phyloP scores from a whole-genome alignment of 73 alveolate genomes.

The Paramecium tetraurelia region DNA sequence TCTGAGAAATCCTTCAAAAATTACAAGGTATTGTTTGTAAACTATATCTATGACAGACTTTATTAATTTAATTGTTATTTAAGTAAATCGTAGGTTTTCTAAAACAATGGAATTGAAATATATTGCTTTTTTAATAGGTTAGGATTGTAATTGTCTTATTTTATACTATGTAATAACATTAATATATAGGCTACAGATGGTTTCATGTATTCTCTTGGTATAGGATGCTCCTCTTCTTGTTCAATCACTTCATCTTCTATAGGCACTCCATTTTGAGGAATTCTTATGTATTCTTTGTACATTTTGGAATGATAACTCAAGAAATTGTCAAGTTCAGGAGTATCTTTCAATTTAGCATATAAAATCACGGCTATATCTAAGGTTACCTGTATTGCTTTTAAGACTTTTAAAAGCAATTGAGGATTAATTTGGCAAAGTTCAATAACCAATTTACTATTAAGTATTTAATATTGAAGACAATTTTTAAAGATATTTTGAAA shows the following conservation, averaged over 20 bases:
- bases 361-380: neutral
- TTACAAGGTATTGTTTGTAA: neutral
- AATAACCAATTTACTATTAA: neutral
- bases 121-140: neutral
- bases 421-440: neutral
- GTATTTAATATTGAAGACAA: neutral
- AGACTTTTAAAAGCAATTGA: neutral
- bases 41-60: neutral
- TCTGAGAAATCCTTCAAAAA: neutral
- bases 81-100: neutral
- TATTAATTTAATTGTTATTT: neutral
- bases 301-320: neutral
- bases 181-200: neutral
- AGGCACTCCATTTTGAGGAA: neutral
- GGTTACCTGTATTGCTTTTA: neutral
- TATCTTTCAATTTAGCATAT: neutral
- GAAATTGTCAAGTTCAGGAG: neutral
- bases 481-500: neutral
- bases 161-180: neutral
- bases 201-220: neutral
- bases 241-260: neutral
- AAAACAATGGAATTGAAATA: neutral
- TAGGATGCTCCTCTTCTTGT: neutral
- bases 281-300: neutral
- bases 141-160: neutral